Conservation (phyloP, 2,329 filamentous ascomycete species). For the Beauveria brongniartii region DNA sequence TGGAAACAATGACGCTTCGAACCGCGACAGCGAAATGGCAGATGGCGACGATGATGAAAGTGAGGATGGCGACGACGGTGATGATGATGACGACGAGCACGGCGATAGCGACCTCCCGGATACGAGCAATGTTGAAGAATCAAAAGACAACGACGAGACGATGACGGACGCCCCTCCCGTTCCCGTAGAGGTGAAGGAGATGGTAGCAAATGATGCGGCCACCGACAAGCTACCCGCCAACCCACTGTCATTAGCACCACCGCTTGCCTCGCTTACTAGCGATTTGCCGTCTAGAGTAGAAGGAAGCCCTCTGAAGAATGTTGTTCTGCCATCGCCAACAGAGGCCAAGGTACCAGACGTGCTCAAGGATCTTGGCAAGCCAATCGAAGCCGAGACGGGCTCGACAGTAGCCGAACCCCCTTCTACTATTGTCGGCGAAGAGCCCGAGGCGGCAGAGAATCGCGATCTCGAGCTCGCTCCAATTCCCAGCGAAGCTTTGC, state of each 20-base stretch:
- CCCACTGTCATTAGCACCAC: slow-evolving; percentile 24
- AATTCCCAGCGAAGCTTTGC: slow-evolving; percentile 16
- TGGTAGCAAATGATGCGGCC: slow-evolving; percentile 28
- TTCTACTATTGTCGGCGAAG: slow-evolving; percentile 24
- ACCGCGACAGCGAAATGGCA: slow-evolving; percentile 44
- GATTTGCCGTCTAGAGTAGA: slow-evolving; percentile 31
- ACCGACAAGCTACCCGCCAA: slow-evolving; percentile 20
- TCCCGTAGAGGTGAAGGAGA: slow-evolving; percentile 19
- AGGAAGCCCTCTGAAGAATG: slow-evolving; percentile 47
- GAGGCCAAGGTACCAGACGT: slow-evolving; percentile 19
- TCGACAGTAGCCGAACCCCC: slow-evolving; percentile 24
- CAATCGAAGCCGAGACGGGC: slow-evolving; percentile 13
- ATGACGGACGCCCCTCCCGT: slow-evolving; percentile 14
- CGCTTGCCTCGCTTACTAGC: slow-evolving; percentile 19
- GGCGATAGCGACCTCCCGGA: slow-evolving; percentile 15
- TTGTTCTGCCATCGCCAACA: slow-evolving; percentile 38
- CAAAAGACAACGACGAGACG: slow-evolving; percentile 11
- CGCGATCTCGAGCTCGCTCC: slow-evolving; percentile 16
- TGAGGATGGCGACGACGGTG: slow-evolving; percentile 40
- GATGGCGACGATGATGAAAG: slow-evolving; percentile 41
- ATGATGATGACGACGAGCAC: slow-evolving; percentile 32
- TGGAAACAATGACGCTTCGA: slow-evolving; percentile 36
- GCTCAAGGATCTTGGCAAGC: neutral
- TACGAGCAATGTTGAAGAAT: slow-evolving; percentile 7
- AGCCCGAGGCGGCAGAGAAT: slow-evolving; percentile 20